phyloP scores from a whole-genome alignment of 2,329 filamentous ascomycete species.

The Pleurostoma richardsiae region DNA sequence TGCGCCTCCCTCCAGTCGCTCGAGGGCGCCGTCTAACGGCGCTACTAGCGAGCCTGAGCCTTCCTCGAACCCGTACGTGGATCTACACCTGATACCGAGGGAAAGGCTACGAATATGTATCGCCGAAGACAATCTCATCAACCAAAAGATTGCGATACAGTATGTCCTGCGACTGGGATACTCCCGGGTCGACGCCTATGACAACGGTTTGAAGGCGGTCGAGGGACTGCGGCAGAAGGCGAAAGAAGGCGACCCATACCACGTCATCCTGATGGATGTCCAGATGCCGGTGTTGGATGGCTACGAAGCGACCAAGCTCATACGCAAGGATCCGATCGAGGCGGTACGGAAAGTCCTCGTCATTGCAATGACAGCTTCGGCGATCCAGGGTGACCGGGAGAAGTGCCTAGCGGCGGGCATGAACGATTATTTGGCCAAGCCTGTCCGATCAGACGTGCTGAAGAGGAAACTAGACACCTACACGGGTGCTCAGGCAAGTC shows the following conservation, averaged over 20 bases:
- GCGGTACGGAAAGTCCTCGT: slow-evolving; percentile 79
- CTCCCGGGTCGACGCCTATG: slow-evolving; percentile 75
- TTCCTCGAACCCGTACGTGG: slow-evolving; percentile 45
- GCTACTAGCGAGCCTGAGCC: slow-evolving; percentile 24
- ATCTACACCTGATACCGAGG: slow-evolving; percentile 69
- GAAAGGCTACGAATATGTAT: slow-evolving; percentile 84
- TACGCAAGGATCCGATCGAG: slow-evolving; percentile 72
- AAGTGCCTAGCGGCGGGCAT: slow-evolving; percentile 95
- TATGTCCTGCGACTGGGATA: slow-evolving; percentile 86
- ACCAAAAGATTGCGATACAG: slow-evolving; percentile 88
- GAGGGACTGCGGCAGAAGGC: slow-evolving; percentile 75
- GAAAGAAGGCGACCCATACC: slow-evolving; percentile 70
- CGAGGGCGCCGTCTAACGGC: slow-evolving; percentile 11
- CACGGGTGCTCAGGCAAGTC: slow-evolving; percentile 23
- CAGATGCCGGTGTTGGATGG: slow-evolving; percentile 94
- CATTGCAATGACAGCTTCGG: slow-evolving; percentile 94
- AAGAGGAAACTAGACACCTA: slow-evolving; percentile 72
- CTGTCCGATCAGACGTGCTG: slow-evolving; percentile 82
- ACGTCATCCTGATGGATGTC: slow-evolving; percentile 91
- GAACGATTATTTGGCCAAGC: slow-evolving; percentile 96
- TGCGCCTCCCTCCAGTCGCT: slow-evolving; percentile 7
- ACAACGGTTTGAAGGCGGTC: slow-evolving; percentile 83
- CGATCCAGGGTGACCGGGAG: slow-evolving; percentile 89
- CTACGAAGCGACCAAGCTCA: slow-evolving; percentile 81
- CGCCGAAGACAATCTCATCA: slow-evolving; percentile 92